Conservation (phyloP, 2,329 filamentous ascomycete species). For the Verticillium klebahnii region DNA sequence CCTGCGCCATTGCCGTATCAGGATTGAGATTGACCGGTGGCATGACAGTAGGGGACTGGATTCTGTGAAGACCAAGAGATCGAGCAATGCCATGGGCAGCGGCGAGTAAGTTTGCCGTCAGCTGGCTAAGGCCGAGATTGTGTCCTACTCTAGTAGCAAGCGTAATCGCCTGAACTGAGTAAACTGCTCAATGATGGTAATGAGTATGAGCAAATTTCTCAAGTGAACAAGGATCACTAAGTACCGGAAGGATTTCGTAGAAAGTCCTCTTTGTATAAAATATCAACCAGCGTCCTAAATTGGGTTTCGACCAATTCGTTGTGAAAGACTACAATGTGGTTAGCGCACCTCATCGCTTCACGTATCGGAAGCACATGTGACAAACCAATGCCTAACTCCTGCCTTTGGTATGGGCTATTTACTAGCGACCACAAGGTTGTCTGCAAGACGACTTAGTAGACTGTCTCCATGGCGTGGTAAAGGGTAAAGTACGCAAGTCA, state of each 20-base stretch:
- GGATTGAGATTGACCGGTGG: background rate
- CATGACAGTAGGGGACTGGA: constrained; percentile 4
- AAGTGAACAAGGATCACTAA: background rate
- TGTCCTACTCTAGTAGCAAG: constrained; percentile 31
- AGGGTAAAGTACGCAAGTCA: constrained; percentile 10
- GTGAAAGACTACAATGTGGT: constrained; percentile 4
- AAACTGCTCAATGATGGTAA: constrained; percentile 10
- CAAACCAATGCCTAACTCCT: background rate
- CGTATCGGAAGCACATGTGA: background rate
- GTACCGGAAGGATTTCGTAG: constrained; percentile 18
- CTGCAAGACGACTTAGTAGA: background rate
- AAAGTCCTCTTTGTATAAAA: constrained; percentile 25
- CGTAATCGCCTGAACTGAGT: constrained; percentile 28
- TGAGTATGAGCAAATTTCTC: background rate
- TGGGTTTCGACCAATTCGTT: constrained; percentile 10
- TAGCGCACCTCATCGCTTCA: background rate
- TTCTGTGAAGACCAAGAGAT: constrained; percentile 19
- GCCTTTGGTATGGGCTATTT: constrained; percentile 14
- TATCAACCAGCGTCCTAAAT: constrained; percentile 26
- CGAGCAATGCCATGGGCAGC: constrained; percentile 29
- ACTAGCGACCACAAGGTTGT: constrained; percentile 15
- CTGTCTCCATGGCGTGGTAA: background rate
- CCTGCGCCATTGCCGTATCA: background rate
- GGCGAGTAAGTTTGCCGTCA: constrained; percentile 27
- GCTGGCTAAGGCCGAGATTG: constrained; percentile 28